A percentile compares a stretch with the other conserved stretches of the same genome.
These are phyloP conservation scores for Raffaelea albimanens DNA, from an alignment of 2,329 filamentous ascomycete species.

Conservation along the genomic window DNA sequence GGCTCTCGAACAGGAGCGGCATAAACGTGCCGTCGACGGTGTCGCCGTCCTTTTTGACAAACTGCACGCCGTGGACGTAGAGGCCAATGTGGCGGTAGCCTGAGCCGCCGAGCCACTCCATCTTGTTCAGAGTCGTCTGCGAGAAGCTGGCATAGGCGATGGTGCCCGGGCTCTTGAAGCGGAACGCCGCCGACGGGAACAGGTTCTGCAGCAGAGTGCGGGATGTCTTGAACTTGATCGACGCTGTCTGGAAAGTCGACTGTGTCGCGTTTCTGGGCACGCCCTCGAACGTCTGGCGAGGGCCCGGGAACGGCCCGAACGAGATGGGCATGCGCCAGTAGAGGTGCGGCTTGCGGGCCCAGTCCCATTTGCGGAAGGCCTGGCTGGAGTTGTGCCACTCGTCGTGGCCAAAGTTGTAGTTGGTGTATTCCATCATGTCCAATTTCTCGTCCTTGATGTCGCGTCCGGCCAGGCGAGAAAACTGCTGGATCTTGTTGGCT, in stretches of 20 bases:
- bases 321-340: conserved; percentile 35
- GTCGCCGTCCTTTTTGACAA: conserved; percentile 38
- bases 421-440: conserved; percentile 32
- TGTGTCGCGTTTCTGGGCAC: conserved; percentile 19
- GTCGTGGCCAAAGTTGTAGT: conserved; percentile 49
- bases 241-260: conserved; percentile 30
- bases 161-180: conserved; percentile 32
- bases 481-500: conserved; percentile 17
- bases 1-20: conserved; percentile 47
- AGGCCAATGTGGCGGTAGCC: conserved; percentile 51
- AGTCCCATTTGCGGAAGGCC: conserved; percentile 38
- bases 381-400: conserved; percentile 46
- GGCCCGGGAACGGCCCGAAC: conserved; percentile 37
- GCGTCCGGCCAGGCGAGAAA: conserved; percentile 39
- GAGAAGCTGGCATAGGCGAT: conserved; percentile 33
- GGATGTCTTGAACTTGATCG: conserved; percentile 40
- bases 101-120: conserved; percentile 51
- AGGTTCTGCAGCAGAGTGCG: conserved; percentile 38
- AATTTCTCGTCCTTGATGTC: conserved; percentile 31
- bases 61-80: conserved; percentile 53
- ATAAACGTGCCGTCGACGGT: conserved; percentile 42
- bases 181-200: conserved; percentile 30
- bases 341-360: conserved; percentile 24
- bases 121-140: conserved; percentile 32
- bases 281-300: conserved; percentile 26